These are phyloP conservation scores for Chaetomium tenue DNA, from an alignment of 495 filamentous ascomycete species.

Conservation along the genomic window DNA sequence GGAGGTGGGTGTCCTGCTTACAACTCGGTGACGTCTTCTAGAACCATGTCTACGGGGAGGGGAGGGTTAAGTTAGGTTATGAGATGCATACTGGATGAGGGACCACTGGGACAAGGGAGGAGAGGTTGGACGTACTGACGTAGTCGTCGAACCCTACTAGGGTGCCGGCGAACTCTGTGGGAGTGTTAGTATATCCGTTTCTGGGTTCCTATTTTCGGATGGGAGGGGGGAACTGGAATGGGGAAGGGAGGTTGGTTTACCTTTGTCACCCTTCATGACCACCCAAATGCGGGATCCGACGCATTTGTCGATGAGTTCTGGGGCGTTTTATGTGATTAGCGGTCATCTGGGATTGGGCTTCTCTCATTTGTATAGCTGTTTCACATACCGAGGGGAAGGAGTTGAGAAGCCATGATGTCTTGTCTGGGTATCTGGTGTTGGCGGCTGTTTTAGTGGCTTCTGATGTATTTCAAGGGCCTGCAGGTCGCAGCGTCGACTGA, in stretches of 20 bases:
- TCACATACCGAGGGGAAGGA: slow-evolving; percentile 68
- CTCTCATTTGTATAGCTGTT: not conserved
- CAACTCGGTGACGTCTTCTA: slow-evolving; percentile 97
- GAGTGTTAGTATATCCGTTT: not conserved
- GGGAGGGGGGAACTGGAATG: not conserved
- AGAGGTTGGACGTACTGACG: slow-evolving; percentile 73
- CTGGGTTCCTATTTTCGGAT: not conserved
- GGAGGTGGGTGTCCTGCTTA: slow-evolving; percentile 46
- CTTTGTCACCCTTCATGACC: slow-evolving; percentile 98
- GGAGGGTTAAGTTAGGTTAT: not conserved
- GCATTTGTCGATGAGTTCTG: slow-evolving; percentile 98
- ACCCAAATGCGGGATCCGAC: slow-evolving; percentile 98
- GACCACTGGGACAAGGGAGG: not conserved
- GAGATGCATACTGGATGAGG: not conserved
- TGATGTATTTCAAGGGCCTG: slow-evolving; percentile 9
- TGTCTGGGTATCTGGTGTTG: slow-evolving; percentile 10
- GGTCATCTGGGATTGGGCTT: not conserved
- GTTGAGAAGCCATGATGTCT: slow-evolving; percentile 69
- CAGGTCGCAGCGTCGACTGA: not conserved
- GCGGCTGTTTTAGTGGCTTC: slow-evolving; percentile 3
- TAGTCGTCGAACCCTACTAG: slow-evolving; percentile 97
- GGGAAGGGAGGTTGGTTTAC: slow-evolving; percentile 40
- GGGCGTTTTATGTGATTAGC: not conserved
- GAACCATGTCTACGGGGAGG: slow-evolving; percentile 86
- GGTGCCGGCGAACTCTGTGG: slow-evolving; percentile 85